Evolutionary conservation across 441 rosid genomes (phyloP), one percentile per base, ranked within the genome.

Genomic region (Dalechampia spathulata): DNA sequence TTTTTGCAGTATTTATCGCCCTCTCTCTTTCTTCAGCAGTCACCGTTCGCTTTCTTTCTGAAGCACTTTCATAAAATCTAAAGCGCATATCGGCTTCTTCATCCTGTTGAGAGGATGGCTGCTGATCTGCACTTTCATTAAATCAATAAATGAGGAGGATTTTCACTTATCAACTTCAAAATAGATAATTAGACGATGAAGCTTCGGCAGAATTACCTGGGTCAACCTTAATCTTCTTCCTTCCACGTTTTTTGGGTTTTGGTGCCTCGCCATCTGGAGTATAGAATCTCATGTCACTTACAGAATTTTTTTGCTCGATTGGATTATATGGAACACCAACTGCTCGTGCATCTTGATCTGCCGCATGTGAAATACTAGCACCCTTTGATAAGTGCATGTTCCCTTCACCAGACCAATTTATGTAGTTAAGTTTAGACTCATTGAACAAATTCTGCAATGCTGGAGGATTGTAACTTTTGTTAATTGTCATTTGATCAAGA

Each of bases 1-100:
- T 71, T 80, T 93, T 93, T 36, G 99, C 96, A 3, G 95, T 85
- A 67, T 82, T 93, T 60, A 93, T 70, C 38, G 94, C 96, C 57
- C 89, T 73, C 63, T 93, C 99, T 73, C 99, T 78, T 57, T 90
- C 99, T 73, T 90, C 97, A 58, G 95, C 85, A 19, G 97, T 86
- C 64, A 86, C 93, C 0, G 95, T 81, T 76, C 99, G 79, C 78
- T 85, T 90, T 69, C 99, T 79, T 1, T 93, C 91, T 37, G 96
- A 87, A 62, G 99, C 99, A 72, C 97, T 93, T 65, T 85, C 91
- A 60, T 93, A 93, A 74, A 87, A 85, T 75, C 85, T 83, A 61
- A 73, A 79, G 34, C 83, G 80, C 76, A 63, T 73, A 52, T 93
- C 99, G 8, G 66, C 73, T 10, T 82, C 93, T 50, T 70, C 90